Percentiles rank a stretch among this genome's conserved stretches.
These are phyloP conservation scores for Drechslerella coelobrocha DNA, from an alignment of 2,329 filamentous ascomycete genomes.

Conservation along the genomic window DNA sequence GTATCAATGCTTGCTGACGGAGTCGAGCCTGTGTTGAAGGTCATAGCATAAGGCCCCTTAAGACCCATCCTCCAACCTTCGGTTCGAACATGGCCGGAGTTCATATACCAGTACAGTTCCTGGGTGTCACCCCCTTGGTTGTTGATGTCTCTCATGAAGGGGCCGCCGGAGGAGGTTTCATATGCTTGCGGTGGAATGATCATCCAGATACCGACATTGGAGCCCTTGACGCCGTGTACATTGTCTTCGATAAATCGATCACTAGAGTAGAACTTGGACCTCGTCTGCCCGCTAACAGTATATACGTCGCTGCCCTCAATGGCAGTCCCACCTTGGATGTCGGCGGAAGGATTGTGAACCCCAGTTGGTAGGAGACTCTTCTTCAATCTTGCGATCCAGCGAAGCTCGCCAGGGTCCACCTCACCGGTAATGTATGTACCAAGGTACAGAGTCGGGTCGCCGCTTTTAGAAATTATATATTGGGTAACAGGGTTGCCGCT, in stretches of 20 bases:
- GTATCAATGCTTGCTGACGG: slow-evolving; percentile 64
- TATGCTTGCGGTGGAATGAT: slow-evolving; percentile 65
- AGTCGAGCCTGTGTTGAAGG: slow-evolving; percentile 67
- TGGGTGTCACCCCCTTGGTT: slow-evolving; percentile 68
- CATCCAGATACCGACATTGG: slow-evolving; percentile 65
- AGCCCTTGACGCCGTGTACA: slow-evolving; percentile 68
- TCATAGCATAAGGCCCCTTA: slow-evolving; percentile 70
- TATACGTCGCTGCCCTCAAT: slow-evolving; percentile 58
- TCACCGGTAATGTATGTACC: slow-evolving; percentile 69
- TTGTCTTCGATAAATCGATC: slow-evolving; percentile 74
- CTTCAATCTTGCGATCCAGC: slow-evolving; percentile 63
- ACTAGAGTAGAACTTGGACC: slow-evolving; percentile 74
- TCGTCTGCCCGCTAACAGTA: slow-evolving; percentile 68
- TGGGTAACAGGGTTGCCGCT: slow-evolving; percentile 65
- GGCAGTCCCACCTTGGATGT: slow-evolving; percentile 30
- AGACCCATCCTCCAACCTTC: slow-evolving; percentile 69
- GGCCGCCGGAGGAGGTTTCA: slow-evolving; percentile 70
- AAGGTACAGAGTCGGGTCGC: slow-evolving; percentile 68
- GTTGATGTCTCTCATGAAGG: slow-evolving; percentile 65
- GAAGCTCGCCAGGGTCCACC: slow-evolving; percentile 67
- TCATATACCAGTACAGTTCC: slow-evolving; percentile 71
- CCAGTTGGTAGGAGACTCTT: slow-evolving; percentile 41
- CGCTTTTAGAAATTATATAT: slow-evolving; percentile 68
- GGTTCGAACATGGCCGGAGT: slow-evolving; percentile 69
- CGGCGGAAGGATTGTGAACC: slow-evolving; percentile 31